phyloP scores from a whole-genome alignment of 495 filamentous ascomycete species.

The Penicillium chermesinum region DNA sequence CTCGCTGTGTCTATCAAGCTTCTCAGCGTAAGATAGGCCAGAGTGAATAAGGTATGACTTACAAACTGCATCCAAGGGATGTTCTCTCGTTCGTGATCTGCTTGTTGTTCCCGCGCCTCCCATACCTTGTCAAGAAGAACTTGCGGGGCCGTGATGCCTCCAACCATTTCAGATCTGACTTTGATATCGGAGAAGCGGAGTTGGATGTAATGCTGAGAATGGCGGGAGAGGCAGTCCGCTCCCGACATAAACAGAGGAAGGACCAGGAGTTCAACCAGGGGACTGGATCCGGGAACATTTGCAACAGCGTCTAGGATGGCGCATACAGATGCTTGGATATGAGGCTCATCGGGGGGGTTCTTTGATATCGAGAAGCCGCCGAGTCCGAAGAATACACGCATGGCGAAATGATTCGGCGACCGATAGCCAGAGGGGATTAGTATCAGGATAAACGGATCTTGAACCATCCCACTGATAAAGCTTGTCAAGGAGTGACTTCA shows the following conservation, averaged over 20 bases:
- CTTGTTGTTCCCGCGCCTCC: constrained; percentile 26
- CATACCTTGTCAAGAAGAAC: constrained; percentile 30
- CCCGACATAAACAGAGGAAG: constrained; percentile 38
- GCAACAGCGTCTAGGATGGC: constrained; percentile 30
- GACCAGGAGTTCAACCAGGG: constrained; percentile 28
- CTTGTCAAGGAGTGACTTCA: constrained; percentile 18
- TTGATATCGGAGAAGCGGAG: constrained; percentile 26
- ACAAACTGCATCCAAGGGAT: constrained; percentile 35
- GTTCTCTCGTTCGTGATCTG: constrained; percentile 23
- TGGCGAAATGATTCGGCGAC: constrained; percentile 31
- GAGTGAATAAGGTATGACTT: constrained; percentile 11
- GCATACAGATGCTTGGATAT: constrained; percentile 29
- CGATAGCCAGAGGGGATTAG: constrained; percentile 25
- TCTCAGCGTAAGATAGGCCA: not conserved
- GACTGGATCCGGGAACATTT: constrained; percentile 23
- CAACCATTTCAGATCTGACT: constrained; percentile 23
- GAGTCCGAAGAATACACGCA: constrained; percentile 33
- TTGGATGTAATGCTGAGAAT: constrained; percentile 33
- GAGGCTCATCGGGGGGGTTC: constrained; percentile 19
- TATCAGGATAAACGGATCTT: constrained; percentile 21
- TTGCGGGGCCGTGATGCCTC: constrained; percentile 21
- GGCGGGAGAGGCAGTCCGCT: constrained; percentile 26
- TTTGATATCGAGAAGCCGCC: constrained; percentile 25
- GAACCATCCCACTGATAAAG: constrained; percentile 28
- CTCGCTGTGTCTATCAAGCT: constrained; percentile 13